Conservation (phyloP, 1,139 yeast species). For the Magnusiomyces clavatus region DNA sequence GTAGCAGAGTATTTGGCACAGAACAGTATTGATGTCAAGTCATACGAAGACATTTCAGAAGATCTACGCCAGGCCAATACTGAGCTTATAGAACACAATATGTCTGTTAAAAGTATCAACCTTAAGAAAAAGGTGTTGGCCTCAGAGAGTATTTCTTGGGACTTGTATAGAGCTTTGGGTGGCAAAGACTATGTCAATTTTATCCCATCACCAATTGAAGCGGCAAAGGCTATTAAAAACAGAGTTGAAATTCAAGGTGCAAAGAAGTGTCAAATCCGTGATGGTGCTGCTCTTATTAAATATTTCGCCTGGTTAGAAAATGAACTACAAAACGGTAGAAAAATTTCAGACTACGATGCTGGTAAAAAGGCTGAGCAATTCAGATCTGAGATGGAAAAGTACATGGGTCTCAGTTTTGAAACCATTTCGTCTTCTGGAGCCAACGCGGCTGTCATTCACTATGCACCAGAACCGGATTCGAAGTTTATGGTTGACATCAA, state of each 20-base stretch:
- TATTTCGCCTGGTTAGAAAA: slow-evolving; percentile 86
- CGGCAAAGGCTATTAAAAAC: slow-evolving; percentile 75
- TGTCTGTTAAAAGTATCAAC: slow-evolving; percentile 9
- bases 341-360: slow-evolving; percentile 73
- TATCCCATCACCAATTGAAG: slow-evolving; percentile 53
- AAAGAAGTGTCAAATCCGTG: slow-evolving; percentile 69
- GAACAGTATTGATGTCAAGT: slow-evolving; percentile 26
- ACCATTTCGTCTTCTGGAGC: slow-evolving; percentile 92
- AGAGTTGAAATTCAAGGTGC: slow-evolving; percentile 68
- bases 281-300: slow-evolving; percentile 73
- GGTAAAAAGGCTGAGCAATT: slow-evolving; percentile 58
- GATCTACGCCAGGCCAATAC: slow-evolving; percentile 29
- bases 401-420: slow-evolving; percentile 79
- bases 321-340: slow-evolving; percentile 43
- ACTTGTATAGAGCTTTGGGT: slow-evolving; percentile 50
- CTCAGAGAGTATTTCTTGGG: slow-evolving; percentile 75
- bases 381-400: slow-evolving; percentile 47
- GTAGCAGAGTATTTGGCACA: slow-evolving; percentile 26
- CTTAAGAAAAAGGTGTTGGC: slow-evolving; percentile 40
- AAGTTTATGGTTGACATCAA: slow-evolving; percentile 65
- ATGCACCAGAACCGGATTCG: slow-evolving; percentile 58
- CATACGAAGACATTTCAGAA: slow-evolving; percentile 31
- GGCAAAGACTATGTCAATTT: slow-evolving; percentile 38
- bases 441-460: slow-evolving; percentile 90
- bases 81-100: slow-evolving; percentile 30